Evolutionary conservation across 495 filamentous ascomycete genomes (phyloP).

Genomic region (Talaromyces ruber): DNA sequence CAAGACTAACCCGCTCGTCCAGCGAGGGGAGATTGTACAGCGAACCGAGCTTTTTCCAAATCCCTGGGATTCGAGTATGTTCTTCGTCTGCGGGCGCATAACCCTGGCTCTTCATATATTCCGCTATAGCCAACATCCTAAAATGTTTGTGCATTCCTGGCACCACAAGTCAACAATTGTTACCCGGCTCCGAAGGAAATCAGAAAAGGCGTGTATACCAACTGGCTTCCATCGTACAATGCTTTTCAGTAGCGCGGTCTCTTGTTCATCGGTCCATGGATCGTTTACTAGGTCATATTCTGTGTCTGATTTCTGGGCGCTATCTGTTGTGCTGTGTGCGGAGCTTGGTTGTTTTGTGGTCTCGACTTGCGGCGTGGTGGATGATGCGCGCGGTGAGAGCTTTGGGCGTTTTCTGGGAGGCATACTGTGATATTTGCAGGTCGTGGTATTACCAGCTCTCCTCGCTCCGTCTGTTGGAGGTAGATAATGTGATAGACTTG

Average conservation of each 20-base stretch:
- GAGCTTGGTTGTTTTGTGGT: conserved; percentile 24
- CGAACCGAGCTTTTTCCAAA: conserved; percentile 78
- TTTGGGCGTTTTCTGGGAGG: conserved; percentile 62
- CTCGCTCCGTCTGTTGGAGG: neutral
- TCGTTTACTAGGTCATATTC: conserved; percentile 49
- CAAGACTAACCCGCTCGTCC: conserved; percentile 62
- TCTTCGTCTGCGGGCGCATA: conserved; percentile 56
- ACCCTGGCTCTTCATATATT: conserved; percentile 79
- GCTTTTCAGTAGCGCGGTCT: conserved; percentile 82
- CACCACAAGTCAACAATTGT: neutral
- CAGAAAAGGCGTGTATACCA: conserved; percentile 41
- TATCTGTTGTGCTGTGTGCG: conserved; percentile 25
- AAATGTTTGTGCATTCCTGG: conserved; percentile 96
- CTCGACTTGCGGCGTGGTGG: conserved; percentile 31
- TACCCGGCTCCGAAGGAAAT: neutral
- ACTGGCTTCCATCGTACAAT: conserved; percentile 91
- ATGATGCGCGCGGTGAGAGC: conserved; percentile 19
- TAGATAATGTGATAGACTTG: neutral
- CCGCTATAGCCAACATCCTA: conserved; percentile 81
- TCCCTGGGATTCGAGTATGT: conserved; percentile 81
- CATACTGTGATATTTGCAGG: conserved; percentile 38
- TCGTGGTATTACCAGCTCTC: neutral
- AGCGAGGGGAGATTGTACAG: conserved; percentile 85
- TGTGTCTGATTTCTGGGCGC: conserved; percentile 20
- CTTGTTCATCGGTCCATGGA: conserved; percentile 92